Evolutionary conservation across 2,329 filamentous ascomycete species (phyloP), one percentile per base, ranked within the genome.

Genomic region (Aspergillus nomiae): DNA sequence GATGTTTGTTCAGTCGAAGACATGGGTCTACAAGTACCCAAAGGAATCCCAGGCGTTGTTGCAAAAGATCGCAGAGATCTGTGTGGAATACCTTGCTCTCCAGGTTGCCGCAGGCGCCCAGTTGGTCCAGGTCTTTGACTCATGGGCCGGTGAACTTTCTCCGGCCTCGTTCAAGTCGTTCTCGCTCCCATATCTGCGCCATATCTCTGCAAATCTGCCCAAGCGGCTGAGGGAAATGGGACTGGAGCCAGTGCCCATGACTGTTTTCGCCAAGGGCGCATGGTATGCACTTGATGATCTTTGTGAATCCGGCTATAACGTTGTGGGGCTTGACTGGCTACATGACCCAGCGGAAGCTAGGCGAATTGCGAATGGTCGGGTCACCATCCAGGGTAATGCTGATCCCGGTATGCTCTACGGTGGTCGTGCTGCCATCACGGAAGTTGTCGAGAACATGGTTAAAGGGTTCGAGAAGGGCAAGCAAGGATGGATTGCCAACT

Each of bases 101-200:
- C 95, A 99, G 79, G 94, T 99, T 63, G 87, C 91, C 72, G 95
- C 95, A 28, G 95, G 95, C 63, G 95, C 95, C 60, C 95, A 97
- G 89, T 87, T 97, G 75, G 84, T 98, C 32, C 95, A 98, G 84
- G 92, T 99, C 14, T 99, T 99, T 74, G 95, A 99, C 77, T 98
- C 94, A 0, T 99, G 95, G 94, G 95, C 95, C 2, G 94, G 93
- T 48, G 95, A 99, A 81, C 85, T 99, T 53, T 93, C 91, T 10
- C 94, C 95, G 1, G 80, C 87, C 8, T 88, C 91, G 0, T 99
- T 97, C 83, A 89, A 89, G 74, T 84, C 89, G 61, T 96, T 98
- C 77, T 90, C 92, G 2, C 86, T 95, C 69, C 95, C 95, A 1
- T 97, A 94, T 75, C 85, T 99, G 59, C 86, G 86, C 50, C 89